phyloP scores from a whole-genome alignment of 2,329 filamentous ascomycete genomes.

The Colletotrichum orbiculare region DNA sequence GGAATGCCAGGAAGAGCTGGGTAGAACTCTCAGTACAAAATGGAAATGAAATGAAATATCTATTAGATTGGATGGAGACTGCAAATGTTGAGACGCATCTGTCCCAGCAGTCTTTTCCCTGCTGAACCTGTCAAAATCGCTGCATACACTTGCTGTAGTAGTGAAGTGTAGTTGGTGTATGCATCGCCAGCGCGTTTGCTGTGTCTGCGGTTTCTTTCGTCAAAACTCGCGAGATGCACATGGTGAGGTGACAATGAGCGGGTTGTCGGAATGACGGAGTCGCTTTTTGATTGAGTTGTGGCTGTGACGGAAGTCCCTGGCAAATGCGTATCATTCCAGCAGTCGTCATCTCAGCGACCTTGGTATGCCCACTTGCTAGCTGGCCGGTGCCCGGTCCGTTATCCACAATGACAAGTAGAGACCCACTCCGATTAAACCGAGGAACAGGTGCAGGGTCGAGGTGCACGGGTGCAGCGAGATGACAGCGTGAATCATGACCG shows the following conservation, averaged over 20 bases:
- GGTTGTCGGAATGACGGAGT: slow-evolving; percentile 14
- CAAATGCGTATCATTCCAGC: slow-evolving; percentile 29
- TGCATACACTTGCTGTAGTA: neutral
- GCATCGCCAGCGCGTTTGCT: neutral
- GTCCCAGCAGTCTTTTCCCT: neutral
- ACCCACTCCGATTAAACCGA: slow-evolving; percentile 19
- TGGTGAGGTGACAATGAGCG: too few species aligned
- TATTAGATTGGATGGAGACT: too few species aligned
- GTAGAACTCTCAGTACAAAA: too few species aligned
- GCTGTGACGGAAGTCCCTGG: slow-evolving; percentile 23
- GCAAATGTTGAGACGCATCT: too few species aligned
- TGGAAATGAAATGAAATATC: too few species aligned
- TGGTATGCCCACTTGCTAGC: slow-evolving; percentile 20
- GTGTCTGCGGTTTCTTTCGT: neutral
- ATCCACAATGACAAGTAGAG: slow-evolving; percentile 1
- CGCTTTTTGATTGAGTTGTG: slow-evolving; percentile 27
- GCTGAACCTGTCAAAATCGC: slow-evolving; percentile 8
- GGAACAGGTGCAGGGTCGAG: neutral
- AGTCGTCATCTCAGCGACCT: slow-evolving; percentile 27
- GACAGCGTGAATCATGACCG: neutral
- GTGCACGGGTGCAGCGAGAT: slow-evolving; percentile 2
- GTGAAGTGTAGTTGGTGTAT: neutral
- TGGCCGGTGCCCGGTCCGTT: neutral
- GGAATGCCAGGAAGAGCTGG: too few species aligned
- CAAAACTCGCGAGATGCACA: too few species aligned